phyloP scores from a whole-genome alignment of 2,329 filamentous ascomycete species.

The Trichoderma koningii region DNA sequence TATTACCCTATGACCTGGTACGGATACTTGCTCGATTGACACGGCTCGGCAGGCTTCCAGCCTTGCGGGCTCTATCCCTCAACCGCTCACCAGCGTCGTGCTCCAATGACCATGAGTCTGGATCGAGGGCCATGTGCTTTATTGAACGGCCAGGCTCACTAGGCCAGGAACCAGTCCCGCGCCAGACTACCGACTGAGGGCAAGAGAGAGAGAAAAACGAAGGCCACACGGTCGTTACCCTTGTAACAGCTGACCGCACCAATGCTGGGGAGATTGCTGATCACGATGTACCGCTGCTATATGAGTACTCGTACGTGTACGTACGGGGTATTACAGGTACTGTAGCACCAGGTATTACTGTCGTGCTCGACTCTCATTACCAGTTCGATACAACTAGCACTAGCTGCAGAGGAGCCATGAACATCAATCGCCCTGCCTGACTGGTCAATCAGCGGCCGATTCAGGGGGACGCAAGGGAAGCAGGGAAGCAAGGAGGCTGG shows the following conservation, averaged over 20 bases:
- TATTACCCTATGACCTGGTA: too few relatives aligned
- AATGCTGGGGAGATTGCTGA: neutral
- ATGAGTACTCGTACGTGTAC: neutral
- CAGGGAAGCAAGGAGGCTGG: conserved; percentile 25
- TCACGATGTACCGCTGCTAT: neutral
- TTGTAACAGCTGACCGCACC: conserved; percentile 18
- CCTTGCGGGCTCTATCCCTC: neutral
- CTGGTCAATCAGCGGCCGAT: conserved; percentile 26
- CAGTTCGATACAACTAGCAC: conserved; percentile 13
- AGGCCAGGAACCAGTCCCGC: conserved; percentile 21
- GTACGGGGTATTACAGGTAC: conserved; percentile 11
- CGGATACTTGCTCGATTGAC: neutral
- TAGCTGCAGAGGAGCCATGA: conserved; percentile 20
- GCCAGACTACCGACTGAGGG: neutral
- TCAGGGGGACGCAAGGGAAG: conserved; percentile 25
- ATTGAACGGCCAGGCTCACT: neutral
- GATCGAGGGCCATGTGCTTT: neutral
- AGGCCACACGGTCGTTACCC: conserved; percentile 4
- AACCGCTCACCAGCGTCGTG: neutral
- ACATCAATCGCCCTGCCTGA: conserved; percentile 22
- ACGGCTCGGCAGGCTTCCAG: conserved; percentile 1
- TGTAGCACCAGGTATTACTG: neutral
- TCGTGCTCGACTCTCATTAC: neutral
- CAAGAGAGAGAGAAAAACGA: neutral
- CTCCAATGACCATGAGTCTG: neutral